Percentiles rank a stretch among this genome's conserved stretches.
Evolutionary conservation across 805 yeast species (phyloP).

Genomic region (Candida sakaeoensis): DNA sequence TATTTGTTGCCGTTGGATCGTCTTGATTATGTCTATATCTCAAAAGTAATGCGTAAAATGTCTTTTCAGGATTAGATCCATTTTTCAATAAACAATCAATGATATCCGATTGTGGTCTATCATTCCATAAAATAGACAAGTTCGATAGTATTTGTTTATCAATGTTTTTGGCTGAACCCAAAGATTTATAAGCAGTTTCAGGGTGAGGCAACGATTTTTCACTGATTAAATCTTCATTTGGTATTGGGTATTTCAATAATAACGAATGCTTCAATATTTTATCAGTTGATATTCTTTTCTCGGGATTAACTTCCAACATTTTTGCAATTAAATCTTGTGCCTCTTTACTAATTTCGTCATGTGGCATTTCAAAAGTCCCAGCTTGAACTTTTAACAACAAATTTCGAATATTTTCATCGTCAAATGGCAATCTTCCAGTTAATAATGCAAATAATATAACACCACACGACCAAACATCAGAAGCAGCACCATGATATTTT

Average conservation of each 20-base stretch:
- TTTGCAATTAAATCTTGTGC: conserved; percentile 63
- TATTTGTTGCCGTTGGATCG: conserved; percentile 14
- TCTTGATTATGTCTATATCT: conserved; percentile 36
- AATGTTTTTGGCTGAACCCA: conserved; percentile 44
- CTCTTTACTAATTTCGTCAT: conserved; percentile 50
- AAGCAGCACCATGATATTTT: conserved; percentile 77
- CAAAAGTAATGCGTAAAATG: conserved; percentile 43
- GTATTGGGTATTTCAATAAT: conserved; percentile 47
- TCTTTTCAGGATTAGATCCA: conserved; percentile 44
- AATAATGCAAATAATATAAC: conserved; percentile 73
- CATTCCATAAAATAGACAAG: conserved; percentile 56
- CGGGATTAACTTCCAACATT: conserved; percentile 71
- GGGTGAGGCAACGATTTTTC: conserved; percentile 52
- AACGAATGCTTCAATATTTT: conserved; percentile 60
- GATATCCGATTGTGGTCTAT: conserved; percentile 42
- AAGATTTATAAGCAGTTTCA: conserved; percentile 48
- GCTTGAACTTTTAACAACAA: conserved; percentile 71
- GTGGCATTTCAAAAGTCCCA: conserved; percentile 74
- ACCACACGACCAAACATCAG: conserved; percentile 89
- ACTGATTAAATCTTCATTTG: conserved; percentile 42
- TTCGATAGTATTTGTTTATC: conserved; percentile 53
- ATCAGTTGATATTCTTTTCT: conserved; percentile 63
- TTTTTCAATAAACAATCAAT: conserved; percentile 31
- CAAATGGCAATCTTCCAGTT: conserved; percentile 81
- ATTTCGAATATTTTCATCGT: conserved; percentile 74